Base-by-base conservation (phyloP, 805 yeast species). In the Candida verbasci region DNA sequence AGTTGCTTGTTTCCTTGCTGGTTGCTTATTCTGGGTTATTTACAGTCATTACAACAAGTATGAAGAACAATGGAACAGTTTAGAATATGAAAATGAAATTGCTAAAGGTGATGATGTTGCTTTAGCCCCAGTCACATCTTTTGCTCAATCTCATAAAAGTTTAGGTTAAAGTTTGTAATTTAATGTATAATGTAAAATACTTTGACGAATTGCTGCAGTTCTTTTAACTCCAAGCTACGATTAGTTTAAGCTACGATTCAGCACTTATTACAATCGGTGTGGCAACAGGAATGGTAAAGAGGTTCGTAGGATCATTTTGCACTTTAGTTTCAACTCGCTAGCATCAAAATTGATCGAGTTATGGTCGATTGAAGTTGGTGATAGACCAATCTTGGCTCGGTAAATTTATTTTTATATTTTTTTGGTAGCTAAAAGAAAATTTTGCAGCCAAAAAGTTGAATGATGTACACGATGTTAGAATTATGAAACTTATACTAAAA, bases 231-330 rank as follows among this genome's bases (percentile, higher is more conserved):
- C n/a, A n/a, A n/a, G n/a, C n/a, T n/a, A n/a, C n/a, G n/a, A n/a
- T n/a, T n/a, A n/a, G n/a, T n/a, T n/a, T n/a, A 44, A 88, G 91
- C 28, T 76, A 78, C 40, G 53, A 74, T 34, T 65, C 68, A 29
- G 70, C 77, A 22, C 72, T 78, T 59, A 59, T 78, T 40, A 58
- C 78, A 36, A 75, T 85, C 49, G 91, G 91, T 47, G 48, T 82
- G 26, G 91, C 87, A 27, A 80, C 93, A 22, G 93, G 93, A 52
- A 82, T 87, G 48, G 85, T 85, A 54, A 85, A 85, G 56, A 70
- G 88, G n/a, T n/a, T n/a, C n/a, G n/a, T n/a, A n/a, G n/a, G n/a
- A n/a, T n/a, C n/a, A n/a, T n/a, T n/a, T n/a, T n/a, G n/a, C n/a
- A n/a, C n/a, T n/a, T n/a, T n/a, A n/a, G n/a, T n/a, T n/a, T n/a